Evolutionary conservation across 2,329 filamentous ascomycete species (phyloP).

Genomic region (Neopestalotiopsis sp.): DNA sequence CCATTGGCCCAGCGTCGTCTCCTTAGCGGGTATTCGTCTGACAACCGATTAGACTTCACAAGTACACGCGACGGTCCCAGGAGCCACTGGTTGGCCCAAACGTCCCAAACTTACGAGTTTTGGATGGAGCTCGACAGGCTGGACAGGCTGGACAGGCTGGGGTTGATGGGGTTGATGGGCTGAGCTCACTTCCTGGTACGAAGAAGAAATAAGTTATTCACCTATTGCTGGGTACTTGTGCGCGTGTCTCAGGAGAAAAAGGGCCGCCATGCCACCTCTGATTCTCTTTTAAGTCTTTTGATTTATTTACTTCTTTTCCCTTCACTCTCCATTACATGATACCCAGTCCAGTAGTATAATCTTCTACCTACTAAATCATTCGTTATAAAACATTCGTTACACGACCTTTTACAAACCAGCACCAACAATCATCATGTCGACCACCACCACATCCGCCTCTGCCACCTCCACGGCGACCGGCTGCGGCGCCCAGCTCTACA

Average conservation of each 20-base stretch:
- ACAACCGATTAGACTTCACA: slow-evolving; percentile 1
- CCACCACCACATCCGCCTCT: slow-evolving; percentile 23
- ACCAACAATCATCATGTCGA: background rate
- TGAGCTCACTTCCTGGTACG: background rate
- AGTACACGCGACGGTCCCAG: background rate
- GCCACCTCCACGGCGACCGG: slow-evolving; percentile 24
- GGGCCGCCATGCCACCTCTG: background rate
- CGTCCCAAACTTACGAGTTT: background rate
- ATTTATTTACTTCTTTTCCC: background rate
- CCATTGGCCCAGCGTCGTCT: background rate
- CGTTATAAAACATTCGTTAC: background rate
- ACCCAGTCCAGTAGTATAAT: background rate
- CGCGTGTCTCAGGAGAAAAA: background rate
- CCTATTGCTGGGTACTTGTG: background rate
- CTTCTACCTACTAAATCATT: background rate
- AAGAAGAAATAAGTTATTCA: background rate
- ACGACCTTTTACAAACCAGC: background rate
- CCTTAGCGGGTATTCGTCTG: slow-evolving; percentile 8
- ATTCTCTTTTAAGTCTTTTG: background rate
- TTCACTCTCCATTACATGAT: background rate
- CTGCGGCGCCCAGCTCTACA: slow-evolving; percentile 40
- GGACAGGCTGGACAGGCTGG: background rate
- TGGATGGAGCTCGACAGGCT: background rate
- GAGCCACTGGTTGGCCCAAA: background rate
- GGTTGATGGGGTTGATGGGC: background rate